A percentile compares a stretch with the other conserved stretches of the same genome.
These are phyloP conservation scores for Candida sithepensis DNA, from an alignment of 805 yeast species.

Conservation along the genomic window DNA sequence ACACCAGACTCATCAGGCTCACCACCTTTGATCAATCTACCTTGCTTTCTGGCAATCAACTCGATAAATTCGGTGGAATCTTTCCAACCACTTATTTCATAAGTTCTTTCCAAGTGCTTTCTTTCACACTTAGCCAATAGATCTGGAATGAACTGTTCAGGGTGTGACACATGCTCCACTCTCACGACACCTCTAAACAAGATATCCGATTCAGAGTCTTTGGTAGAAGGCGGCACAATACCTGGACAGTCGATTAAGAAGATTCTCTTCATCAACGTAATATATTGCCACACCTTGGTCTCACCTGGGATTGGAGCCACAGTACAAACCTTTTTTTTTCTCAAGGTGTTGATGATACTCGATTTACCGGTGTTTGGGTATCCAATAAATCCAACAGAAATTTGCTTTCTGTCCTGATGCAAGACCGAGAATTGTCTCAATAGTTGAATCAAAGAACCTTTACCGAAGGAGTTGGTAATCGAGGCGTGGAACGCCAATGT, in stretches of 20 bases:
- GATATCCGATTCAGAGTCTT: slow-evolving; percentile 88
- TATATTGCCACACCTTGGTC: slow-evolving; percentile 98
- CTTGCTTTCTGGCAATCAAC: slow-evolving; percentile 86
- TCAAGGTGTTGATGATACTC: slow-evolving; percentile 86
- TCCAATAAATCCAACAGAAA: slow-evolving; percentile 95
- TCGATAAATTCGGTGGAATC: slow-evolving; percentile 79
- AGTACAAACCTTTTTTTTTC: slow-evolving; percentile 92
- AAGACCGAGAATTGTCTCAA: slow-evolving; percentile 88
- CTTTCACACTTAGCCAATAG: slow-evolving; percentile 79
- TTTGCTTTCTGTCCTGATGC: slow-evolving; percentile 91
- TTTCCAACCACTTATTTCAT: slow-evolving; percentile 90
- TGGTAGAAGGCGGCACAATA: slow-evolving; percentile 92
- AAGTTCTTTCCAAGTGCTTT: slow-evolving; percentile 91
- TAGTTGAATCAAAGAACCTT: slow-evolving; percentile 91
- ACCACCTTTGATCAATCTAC: slow-evolving; percentile 92
- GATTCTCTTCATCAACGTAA: slow-evolving; percentile 92
- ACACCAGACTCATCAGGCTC: slow-evolving; percentile 96
- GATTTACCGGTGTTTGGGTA: slow-evolving; percentile 99
- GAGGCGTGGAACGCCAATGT: slow-evolving; percentile 98
- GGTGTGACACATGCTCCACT: slow-evolving; percentile 94
- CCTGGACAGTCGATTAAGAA: slow-evolving; percentile 98
- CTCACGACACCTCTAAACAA: slow-evolving; percentile 96
- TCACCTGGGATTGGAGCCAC: slow-evolving; percentile 99
- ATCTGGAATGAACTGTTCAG: slow-evolving; percentile 93
- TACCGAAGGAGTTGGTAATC: slow-evolving; percentile 95